Conservation (phyloP, 768 basidiomycete genomes). For the Serendipita indica region DNA sequence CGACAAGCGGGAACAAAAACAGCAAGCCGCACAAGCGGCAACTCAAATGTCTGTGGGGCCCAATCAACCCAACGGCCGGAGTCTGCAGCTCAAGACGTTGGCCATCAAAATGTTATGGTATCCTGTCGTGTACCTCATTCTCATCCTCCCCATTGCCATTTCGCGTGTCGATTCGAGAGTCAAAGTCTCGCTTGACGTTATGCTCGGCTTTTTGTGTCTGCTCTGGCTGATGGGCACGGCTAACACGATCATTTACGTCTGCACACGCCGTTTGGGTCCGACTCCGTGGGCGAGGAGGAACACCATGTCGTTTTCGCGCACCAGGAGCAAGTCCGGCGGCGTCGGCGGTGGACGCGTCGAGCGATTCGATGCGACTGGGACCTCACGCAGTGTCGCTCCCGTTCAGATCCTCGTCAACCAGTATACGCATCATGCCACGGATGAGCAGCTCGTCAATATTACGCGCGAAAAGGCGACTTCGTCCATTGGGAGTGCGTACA, state of each 20-base stretch:
- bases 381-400: neutral
- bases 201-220: constrained; percentile 4
- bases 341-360: neutral
- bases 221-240: constrained; percentile 7
- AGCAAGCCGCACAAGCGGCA: neutral
- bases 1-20: neutral
- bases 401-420: constrained; percentile 4
- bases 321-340: neutral
- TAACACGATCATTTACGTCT: constrained; percentile 6
- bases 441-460: neutral
- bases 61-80: neutral
- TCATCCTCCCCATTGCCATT: constrained; percentile 11
- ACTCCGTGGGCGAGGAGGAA: neutral
- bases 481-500: neutral
- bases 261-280: neutral
- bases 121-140: constrained; percentile 8
- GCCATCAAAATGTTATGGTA: constrained; percentile 12
- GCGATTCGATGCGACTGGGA: neutral
- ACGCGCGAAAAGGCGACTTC: neutral
- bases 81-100: neutral
- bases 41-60: neutral
- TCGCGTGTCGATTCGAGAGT: constrained; percentile 6
- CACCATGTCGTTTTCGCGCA: neutral
- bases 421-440: neutral
- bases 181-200: neutral